Evolutionary conservation across 2,329 filamentous ascomycete species (phyloP).

Genomic region (Fusarium clavum): DNA sequence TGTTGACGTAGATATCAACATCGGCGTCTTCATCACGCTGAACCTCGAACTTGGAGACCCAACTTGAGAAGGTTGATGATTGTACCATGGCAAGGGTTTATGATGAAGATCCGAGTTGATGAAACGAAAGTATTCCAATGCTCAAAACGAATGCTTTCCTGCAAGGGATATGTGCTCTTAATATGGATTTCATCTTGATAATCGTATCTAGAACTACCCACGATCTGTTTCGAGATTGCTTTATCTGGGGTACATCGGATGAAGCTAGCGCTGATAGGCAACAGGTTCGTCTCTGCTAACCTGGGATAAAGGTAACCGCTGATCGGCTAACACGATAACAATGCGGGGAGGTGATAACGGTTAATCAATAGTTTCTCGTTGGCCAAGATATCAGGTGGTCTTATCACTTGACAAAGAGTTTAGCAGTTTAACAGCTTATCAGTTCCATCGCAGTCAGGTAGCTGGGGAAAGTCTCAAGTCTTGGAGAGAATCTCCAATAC

Average conservation of each 20-base stretch:
- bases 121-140: neutral
- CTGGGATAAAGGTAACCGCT: neutral
- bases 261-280: neutral
- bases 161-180: neutral
- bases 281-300: neutral
- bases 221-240: neutral
- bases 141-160: neutral
- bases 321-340: neutral
- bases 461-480: neutral
- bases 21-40: neutral
- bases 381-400: neutral
- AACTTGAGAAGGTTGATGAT: neutral
- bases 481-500: fast-evolving
- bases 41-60: neutral
- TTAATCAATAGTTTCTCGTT: neutral
- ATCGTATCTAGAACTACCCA: neutral
- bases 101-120: neutral
- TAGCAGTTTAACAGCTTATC: neutral
- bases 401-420: neutral
- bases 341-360: neutral
- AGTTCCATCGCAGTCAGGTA: neutral
- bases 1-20: conserved; percentile 5
- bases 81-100: neutral
- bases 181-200: neutral
- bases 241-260: neutral